Evolutionary conservation across 495 filamentous ascomycete genomes (phyloP).

Genomic region (Tuber umbilicatum): DNA sequence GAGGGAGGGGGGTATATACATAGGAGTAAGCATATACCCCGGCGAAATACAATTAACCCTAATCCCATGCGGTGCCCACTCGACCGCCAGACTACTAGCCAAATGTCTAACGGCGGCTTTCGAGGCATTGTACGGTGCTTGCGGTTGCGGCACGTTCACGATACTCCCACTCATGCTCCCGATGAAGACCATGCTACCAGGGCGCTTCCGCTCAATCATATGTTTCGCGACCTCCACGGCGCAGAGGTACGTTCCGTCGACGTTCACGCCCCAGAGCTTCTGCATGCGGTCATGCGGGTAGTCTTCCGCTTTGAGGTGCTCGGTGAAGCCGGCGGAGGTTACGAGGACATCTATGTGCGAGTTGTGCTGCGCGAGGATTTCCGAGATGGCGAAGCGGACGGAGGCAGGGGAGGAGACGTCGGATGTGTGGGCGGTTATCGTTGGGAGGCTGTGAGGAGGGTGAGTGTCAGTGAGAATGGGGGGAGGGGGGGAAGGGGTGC

Average conservation of each 20-base stretch:
- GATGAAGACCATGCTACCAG: slow-evolving; percentile 88
- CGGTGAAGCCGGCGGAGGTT: slow-evolving; percentile 90
- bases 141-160: slow-evolving; percentile 91
- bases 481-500: slow-evolving; percentile 26
- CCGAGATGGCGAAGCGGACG: slow-evolving; percentile 62
- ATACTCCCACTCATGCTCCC: slow-evolving; percentile 89
- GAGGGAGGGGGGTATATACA: slow-evolving; percentile 51
- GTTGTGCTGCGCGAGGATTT: slow-evolving; percentile 50
- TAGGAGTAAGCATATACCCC: slow-evolving; percentile 88
- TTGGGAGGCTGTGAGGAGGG: slow-evolving; percentile 55
- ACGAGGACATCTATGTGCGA: slow-evolving; percentile 74
- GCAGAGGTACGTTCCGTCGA: slow-evolving; percentile 73
- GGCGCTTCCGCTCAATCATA: slow-evolving; percentile 69
- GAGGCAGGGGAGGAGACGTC: slow-evolving; percentile 76
- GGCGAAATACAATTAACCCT: slow-evolving; percentile 88
- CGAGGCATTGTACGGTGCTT: slow-evolving; percentile 76
- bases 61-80: slow-evolving; percentile 79
- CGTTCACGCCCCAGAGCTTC: slow-evolving; percentile 90
- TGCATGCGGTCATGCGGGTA: slow-evolving; percentile 84
- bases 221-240: slow-evolving; percentile 80
- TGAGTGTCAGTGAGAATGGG: slow-evolving; percentile 1
- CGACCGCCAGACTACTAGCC: slow-evolving; percentile 71
- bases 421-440: slow-evolving; percentile 79
- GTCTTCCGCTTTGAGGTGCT: slow-evolving; percentile 84
- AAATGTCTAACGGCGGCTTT: slow-evolving; percentile 86